A percentile compares a stretch with the other conserved stretches of the same genome.
These are phyloP conservation scores for Annulohypoxylon stygium DNA, from an alignment of 495 filamentous ascomycete species.

Conservation along the genomic window DNA sequence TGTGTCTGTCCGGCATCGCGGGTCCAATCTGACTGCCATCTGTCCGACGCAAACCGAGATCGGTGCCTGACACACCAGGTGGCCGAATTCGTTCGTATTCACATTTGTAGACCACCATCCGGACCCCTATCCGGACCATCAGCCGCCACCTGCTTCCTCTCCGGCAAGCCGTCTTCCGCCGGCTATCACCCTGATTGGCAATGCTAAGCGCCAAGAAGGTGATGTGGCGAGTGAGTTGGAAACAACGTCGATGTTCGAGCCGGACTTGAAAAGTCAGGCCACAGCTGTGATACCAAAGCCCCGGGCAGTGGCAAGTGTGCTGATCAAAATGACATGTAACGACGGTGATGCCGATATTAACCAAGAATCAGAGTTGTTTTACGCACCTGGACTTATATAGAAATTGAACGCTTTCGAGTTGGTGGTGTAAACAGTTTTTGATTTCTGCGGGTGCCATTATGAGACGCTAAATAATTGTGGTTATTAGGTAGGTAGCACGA, in stretches of 20 bases:
- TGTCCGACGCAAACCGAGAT: constrained; percentile 24
- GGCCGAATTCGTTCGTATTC: constrained; percentile 6
- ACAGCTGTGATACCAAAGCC: not conserved
- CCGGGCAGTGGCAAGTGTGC: constrained; percentile 6
- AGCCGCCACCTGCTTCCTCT: constrained; percentile 4
- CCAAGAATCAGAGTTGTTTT: not conserved
- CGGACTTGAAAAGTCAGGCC: not conserved
- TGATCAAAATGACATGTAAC: constrained; percentile 3
- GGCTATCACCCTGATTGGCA: constrained; percentile 10
- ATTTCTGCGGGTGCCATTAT: not conserved
- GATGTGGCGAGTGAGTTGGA: not conserved
- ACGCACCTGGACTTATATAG: not conserved
- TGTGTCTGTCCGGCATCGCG: constrained; percentile 6
- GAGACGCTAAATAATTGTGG: not conserved
- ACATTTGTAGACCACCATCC: constrained; percentile 1
- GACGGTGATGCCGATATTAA: not conserved
- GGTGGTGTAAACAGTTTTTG: not conserved
- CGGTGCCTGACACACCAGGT: not conserved
- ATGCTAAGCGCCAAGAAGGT: not conserved
- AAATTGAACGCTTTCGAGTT: not conserved
- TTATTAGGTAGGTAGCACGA: not conserved
- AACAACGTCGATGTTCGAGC: not conserved
- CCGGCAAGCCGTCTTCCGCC: constrained; percentile 8
- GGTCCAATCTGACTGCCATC: not conserved
- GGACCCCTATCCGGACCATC: not conserved